These are phyloP conservation scores for Diatrype stigma DNA, from an alignment of 2,329 filamentous ascomycete species.

Conservation along the genomic window DNA sequence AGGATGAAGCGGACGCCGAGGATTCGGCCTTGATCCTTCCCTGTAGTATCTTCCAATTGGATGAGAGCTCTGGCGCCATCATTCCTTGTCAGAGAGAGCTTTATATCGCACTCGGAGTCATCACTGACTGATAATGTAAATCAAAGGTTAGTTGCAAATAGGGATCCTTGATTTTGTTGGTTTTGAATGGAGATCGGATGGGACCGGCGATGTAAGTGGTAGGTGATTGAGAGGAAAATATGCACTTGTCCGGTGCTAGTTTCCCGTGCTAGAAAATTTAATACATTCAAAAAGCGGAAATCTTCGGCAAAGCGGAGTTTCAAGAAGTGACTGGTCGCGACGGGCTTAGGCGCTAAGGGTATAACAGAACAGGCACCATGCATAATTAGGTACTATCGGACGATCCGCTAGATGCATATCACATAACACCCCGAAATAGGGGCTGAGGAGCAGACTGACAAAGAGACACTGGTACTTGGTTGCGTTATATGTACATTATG, in stretches of 20 bases:
- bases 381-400: no score
- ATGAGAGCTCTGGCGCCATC: conserved; percentile 51
- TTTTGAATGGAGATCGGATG: no score
- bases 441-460: no score
- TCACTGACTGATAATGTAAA: no score
- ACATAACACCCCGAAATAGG: no score
- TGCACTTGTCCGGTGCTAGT: background rate
- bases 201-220: background rate
- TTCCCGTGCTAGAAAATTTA: no score
- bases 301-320: background rate
- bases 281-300: background rate
- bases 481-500: no score
- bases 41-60: conserved; percentile 78
- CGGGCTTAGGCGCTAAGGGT: no score
- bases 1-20: conserved; percentile 19
- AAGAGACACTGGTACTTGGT: no score
- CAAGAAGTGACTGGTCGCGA: background rate
- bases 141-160: no score
- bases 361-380: background rate
- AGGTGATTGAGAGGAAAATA: background rate
- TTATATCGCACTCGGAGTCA: conserved; percentile 1
- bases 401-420: background rate
- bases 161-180: no score
- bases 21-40: conserved; percentile 50
- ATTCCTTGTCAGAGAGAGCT: conserved; percentile 4